Evolutionary conservation across 768 basidiomycete genomes (phyloP).

Genomic region (Scleroderma bovista): DNA sequence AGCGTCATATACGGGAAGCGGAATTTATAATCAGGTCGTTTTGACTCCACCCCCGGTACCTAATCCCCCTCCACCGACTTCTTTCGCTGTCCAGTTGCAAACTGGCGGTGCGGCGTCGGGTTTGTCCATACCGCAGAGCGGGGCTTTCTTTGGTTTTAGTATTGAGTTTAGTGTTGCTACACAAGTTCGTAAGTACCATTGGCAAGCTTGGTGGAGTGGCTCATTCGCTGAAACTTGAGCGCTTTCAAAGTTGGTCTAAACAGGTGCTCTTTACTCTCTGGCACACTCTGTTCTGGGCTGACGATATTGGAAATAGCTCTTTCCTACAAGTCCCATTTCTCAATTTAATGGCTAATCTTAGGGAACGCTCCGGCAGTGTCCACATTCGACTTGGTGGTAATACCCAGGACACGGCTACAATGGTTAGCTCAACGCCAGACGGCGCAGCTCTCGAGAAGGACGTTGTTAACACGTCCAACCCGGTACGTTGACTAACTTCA

Average conservation of each 20-base stretch:
- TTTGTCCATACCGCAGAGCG: slow-evolving; percentile 40
- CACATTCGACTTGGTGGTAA: slow-evolving; percentile 75
- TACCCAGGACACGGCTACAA: slow-evolving; percentile 60
- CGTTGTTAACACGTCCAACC: slow-evolving; percentile 28
- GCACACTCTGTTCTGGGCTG: too few species aligned
- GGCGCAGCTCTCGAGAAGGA: slow-evolving; percentile 49
- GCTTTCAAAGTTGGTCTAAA: slow-evolving; percentile 11
- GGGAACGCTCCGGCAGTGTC: slow-evolving; percentile 55
- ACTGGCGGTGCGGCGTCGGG: slow-evolving; percentile 18
- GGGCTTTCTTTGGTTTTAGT: slow-evolving; percentile 68
- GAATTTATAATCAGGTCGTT: slow-evolving; percentile 49
- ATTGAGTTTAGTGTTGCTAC: slow-evolving; percentile 71
- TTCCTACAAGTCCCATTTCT: slow-evolving; percentile 59
- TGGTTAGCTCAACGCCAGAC: slow-evolving; percentile 46
- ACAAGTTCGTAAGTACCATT: slow-evolving; percentile 48
- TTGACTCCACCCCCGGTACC: slow-evolving; percentile 49
- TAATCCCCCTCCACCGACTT: slow-evolving; percentile 34
- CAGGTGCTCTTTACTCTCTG: too few species aligned
- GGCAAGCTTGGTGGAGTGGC: neutral
- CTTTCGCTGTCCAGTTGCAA: slow-evolving; percentile 42
- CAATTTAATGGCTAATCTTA: slow-evolving; percentile 75
- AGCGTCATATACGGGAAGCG: slow-evolving; percentile 39
- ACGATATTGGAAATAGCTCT: slow-evolving; percentile 33
- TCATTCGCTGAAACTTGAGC: neutral
- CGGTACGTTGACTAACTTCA: slow-evolving; percentile 27